Evolutionary conservation across 768 basidiomycete species (phyloP).

Genomic region (Mycena epipterygia): DNA sequence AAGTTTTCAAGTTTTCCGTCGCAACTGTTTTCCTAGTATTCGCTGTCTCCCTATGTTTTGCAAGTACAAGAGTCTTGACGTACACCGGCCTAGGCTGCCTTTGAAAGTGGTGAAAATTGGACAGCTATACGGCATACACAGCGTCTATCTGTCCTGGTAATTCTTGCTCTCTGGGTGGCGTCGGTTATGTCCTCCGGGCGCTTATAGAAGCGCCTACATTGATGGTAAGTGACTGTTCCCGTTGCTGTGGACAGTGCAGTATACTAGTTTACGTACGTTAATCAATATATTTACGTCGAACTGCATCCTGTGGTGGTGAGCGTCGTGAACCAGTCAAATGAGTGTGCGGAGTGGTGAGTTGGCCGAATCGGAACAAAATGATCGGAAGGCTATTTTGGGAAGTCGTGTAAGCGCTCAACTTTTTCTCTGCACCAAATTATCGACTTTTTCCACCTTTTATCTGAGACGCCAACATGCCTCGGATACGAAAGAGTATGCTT

Average conservation of each 20-base stretch:
- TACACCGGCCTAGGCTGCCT: constrained; percentile 4
- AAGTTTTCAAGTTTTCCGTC: constrained; percentile 79
- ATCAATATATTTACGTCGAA: constrained; percentile 15
- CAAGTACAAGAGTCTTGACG: constrained; percentile 55
- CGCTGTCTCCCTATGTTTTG: constrained; percentile 62
- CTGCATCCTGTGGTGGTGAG: too few species aligned
- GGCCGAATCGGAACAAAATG: not conserved
- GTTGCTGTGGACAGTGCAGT: not conserved
- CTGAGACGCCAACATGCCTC: constrained; percentile 39
- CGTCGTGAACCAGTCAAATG: too few species aligned
- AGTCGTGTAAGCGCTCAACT: constrained; percentile 22
- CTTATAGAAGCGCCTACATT: constrained; percentile 22
- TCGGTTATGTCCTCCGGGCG: constrained; percentile 21
- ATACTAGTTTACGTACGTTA: constrained; percentile 26
- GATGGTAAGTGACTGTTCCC: constrained; percentile 22
- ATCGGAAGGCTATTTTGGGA: constrained; percentile 20
- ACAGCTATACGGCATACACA: constrained; percentile 23
- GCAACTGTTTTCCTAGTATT: constrained; percentile 67
- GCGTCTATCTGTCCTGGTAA: constrained; percentile 10
- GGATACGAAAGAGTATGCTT: constrained; percentile 75
- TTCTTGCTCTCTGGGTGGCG: not conserved
- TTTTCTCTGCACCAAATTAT: constrained; percentile 2
- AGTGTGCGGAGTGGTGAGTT: too few species aligned
- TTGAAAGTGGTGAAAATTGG: constrained; percentile 27
- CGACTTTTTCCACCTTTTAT: not conserved